Percentiles rank a stretch among this genome's conserved stretches.
Evolutionary conservation across 1,139 yeast species (phyloP).

Genomic region (Candida freyschussii): DNA sequence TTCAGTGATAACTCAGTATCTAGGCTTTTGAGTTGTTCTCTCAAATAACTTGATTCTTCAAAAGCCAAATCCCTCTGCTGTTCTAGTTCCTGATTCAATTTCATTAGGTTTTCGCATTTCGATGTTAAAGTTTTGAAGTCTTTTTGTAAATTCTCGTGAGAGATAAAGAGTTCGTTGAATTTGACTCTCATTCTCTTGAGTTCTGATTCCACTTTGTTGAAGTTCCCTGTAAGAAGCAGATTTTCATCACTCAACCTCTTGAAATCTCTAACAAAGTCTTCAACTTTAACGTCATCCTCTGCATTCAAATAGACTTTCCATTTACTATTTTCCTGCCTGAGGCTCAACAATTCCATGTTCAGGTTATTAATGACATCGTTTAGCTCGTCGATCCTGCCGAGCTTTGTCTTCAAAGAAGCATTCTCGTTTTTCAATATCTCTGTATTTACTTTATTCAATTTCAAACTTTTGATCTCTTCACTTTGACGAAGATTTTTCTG

Average conservation of each 20-base stretch:
- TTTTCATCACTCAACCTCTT: conserved; percentile 36
- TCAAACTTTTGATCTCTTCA: conserved; percentile 39
- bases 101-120: conserved; percentile 36
- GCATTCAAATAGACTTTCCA: conserved; percentile 27
- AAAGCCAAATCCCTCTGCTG: conserved; percentile 49
- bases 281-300: conserved; percentile 34
- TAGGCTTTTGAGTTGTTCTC: conserved; percentile 41
- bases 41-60: conserved; percentile 58
- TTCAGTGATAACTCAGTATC: conserved; percentile 29
- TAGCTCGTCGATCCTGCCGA: conserved; percentile 38
- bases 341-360: conserved; percentile 47
- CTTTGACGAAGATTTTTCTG: conserved; percentile 44
- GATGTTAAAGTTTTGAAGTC: conserved; percentile 25
- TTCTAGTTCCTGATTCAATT: conserved; percentile 38
- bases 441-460: conserved; percentile 39
- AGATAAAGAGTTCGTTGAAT: conserved; percentile 33
- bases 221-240: conserved; percentile 37
- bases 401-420: conserved; percentile 36
- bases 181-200: conserved; percentile 27
- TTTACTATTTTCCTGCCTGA: conserved; percentile 33
- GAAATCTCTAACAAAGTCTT: conserved; percentile 33
- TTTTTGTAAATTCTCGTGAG: conserved; percentile 33
- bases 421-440: conserved; percentile 52
- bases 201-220: conserved; percentile 25
- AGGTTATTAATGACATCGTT: conserved; percentile 46